Percentiles rank a stretch among this genome's conserved stretches.
Conservation (phyloP, 2,329 filamentous ascomycete genomes). For the Acrodontium crateriforme region DNA sequence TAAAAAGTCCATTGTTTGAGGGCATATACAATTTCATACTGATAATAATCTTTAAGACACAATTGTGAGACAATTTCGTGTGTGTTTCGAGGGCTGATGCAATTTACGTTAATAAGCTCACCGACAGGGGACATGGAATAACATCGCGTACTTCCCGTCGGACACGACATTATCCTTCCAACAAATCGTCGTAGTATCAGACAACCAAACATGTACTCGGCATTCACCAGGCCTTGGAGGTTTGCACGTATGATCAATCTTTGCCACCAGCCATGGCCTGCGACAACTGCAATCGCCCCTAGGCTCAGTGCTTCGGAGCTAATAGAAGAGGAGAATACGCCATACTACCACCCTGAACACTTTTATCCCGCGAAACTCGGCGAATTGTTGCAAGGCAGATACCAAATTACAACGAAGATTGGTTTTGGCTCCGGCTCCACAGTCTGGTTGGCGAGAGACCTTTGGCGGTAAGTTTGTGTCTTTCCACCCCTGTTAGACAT, state of each 20-base stretch:
- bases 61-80: too few species aligned
- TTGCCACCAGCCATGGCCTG: background rate
- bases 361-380: slow-evolving; percentile 3
- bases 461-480: background rate
- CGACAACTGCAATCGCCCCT: background rate
- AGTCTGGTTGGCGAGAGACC: slow-evolving; percentile 5
- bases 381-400: slow-evolving; percentile 1
- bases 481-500: background rate
- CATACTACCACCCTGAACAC: background rate
- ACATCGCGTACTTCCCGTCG: too few species aligned
- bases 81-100: too few species aligned
- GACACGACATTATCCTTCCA: too few species aligned
- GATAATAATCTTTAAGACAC: too few species aligned
- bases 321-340: slow-evolving; percentile 1
- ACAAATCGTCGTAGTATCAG: too few species aligned
- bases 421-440: slow-evolving; percentile 4
- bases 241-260: background rate
- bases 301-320: slow-evolving; percentile 1
- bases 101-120: too few species aligned
- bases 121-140: too few species aligned
- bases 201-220: background rate
- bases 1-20: too few species aligned
- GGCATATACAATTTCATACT: too few species aligned
- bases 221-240: background rate
- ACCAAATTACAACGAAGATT: slow-evolving; percentile 4